Percentiles rank a stretch among this genome's conserved stretches.
These are phyloP conservation scores for Rubus parviflorus DNA, from an alignment of 306 rosid genomes.

Conservation along the genomic window DNA sequence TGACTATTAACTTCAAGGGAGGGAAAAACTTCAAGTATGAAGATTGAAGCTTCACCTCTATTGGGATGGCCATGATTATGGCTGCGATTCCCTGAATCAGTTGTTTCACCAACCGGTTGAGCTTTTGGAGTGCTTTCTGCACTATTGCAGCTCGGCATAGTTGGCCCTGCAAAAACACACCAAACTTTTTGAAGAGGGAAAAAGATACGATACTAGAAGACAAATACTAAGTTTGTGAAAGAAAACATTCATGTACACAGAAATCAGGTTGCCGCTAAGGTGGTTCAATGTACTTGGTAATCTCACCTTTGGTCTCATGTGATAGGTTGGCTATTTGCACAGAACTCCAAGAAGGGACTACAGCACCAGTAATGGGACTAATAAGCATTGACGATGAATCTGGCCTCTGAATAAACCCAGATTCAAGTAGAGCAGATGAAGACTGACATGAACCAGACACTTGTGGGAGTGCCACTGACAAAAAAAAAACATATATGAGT, in stretches of 20 bases:
- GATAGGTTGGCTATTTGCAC: conserved; percentile 47
- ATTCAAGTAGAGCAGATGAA: conserved; percentile 65
- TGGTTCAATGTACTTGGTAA: conserved; percentile 3
- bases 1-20: not conserved
- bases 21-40: not conserved
- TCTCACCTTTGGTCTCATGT: conserved; percentile 45
- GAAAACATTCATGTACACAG: not conserved
- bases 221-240: conserved; percentile 9
- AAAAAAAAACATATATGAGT: conserved; percentile 24
- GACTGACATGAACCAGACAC: conserved; percentile 65
- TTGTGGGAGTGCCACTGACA: conserved; percentile 57
- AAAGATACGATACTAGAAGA: not conserved
- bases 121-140: conserved; percentile 62
- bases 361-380: conserved; percentile 50
- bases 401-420: conserved; percentile 50
- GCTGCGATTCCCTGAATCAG: conserved; percentile 51
- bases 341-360: conserved; percentile 55
- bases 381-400: conserved; percentile 58
- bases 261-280: not conserved
- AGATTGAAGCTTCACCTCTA: conserved; percentile 56
- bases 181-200: not conserved
- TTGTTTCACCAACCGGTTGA: conserved; percentile 46
- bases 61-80: conserved; percentile 50
- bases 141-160: conserved; percentile 66
- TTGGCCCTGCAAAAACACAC: conserved; percentile 44